Percentiles rank a stretch among this genome's conserved stretches.
These are phyloP conservation scores for Vachellia collinsii DNA, from an alignment of 306 rosid species.

Conservation along the genomic window DNA sequence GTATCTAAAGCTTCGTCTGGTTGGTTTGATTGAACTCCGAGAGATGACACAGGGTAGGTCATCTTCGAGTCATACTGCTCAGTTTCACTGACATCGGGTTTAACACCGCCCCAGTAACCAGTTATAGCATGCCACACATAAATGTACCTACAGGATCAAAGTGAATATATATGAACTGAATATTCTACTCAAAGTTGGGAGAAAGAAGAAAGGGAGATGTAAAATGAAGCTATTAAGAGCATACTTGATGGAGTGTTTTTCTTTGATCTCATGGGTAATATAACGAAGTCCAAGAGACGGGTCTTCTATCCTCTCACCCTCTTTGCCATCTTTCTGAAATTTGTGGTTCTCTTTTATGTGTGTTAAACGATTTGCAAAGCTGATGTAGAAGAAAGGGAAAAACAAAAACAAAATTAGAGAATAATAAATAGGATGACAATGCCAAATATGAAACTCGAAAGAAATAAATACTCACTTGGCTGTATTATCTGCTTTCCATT, in stretches of 20 bases:
- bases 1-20: constrained; percentile 67
- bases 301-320: constrained; percentile 69
- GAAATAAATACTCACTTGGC: constrained; percentile 62
- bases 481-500: constrained; percentile 51
- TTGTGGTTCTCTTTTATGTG: constrained; percentile 67
- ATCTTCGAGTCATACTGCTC: constrained; percentile 64
- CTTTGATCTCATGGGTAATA: constrained; percentile 66
- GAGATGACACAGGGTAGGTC: constrained; percentile 67
- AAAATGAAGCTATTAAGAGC: constrained; percentile 23
- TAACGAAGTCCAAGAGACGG: constrained; percentile 70
- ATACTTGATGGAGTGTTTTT: constrained; percentile 58
- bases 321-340: constrained; percentile 64
- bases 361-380: constrained; percentile 68
- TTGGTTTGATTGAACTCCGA: constrained; percentile 65
- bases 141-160: constrained; percentile 44
- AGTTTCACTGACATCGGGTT: constrained; percentile 61
- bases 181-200: background rate
- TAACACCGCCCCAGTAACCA: constrained; percentile 84
- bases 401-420: background rate
- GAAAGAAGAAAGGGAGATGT: background rate
- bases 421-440: background rate
- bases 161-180: background rate
- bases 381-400: constrained; percentile 30
- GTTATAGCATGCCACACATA: constrained; percentile 78
- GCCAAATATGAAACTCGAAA: background rate